Evolutionary conservation across 306 rosid genomes (phyloP).

Genomic region (Coriaria nepalensis): DNA sequence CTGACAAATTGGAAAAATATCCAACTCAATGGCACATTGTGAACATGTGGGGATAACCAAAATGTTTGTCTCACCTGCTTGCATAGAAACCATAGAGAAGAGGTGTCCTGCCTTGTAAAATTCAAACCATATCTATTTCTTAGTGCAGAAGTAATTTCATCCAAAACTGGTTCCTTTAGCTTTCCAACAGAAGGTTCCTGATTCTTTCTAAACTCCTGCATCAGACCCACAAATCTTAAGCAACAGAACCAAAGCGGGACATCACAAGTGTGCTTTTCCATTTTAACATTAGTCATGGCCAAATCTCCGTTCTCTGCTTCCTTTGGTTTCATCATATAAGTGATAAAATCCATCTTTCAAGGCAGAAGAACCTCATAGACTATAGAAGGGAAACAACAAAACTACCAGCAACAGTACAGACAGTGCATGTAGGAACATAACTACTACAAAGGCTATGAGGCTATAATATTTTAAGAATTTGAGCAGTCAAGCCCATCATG

Average conservation of each 20-base stretch:
- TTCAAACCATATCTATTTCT: conserved; percentile 44
- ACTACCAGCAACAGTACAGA: too few species aligned
- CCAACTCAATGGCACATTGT: conserved; percentile 7
- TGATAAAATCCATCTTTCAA: too few species aligned
- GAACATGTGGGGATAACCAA: background rate
- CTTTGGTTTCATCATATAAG: too few species aligned
- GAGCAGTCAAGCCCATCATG: too few species aligned
- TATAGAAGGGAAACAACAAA: too few species aligned
- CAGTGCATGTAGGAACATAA: too few species aligned
- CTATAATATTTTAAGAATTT: too few species aligned
- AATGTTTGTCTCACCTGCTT: conserved; percentile 48
- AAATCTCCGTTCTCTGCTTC: too few species aligned
- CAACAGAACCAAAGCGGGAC: background rate
- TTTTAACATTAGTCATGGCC: background rate
- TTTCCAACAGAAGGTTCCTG: conserved; percentile 68
- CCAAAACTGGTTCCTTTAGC: conserved; percentile 63
- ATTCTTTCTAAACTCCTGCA: conserved; percentile 52
- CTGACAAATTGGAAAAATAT: conserved; percentile 32
- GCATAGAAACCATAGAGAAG: conserved; percentile 92
- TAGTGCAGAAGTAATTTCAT: conserved; percentile 48
- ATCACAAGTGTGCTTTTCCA: too few species aligned
- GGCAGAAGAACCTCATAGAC: too few species aligned
- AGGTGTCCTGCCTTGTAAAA: conserved; percentile 55
- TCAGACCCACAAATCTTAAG: conserved; percentile 3
- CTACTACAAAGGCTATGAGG: too few species aligned